phyloP scores from a whole-genome alignment of 352 stramenopile species.

The Phytophthora pisi region DNA sequence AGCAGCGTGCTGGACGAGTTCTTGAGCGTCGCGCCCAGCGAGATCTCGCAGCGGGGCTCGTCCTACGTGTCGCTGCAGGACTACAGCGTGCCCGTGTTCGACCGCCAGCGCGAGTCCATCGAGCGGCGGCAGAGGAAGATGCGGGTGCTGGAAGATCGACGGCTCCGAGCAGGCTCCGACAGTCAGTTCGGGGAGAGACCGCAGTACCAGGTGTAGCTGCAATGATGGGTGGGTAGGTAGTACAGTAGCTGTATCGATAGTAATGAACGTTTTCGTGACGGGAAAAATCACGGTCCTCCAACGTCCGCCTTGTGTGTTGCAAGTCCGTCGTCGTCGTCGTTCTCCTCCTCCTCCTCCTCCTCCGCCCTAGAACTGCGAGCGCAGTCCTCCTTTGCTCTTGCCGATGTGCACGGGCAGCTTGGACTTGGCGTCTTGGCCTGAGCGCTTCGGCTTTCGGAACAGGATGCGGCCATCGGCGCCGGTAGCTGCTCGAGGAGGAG shows the following conservation, averaged over 20 bases:
- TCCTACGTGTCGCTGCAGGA: constrained; percentile 84
- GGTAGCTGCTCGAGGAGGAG: constrained; percentile 28
- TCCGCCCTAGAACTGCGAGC: constrained; percentile 69
- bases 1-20: constrained; percentile 75
- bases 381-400: constrained; percentile 81
- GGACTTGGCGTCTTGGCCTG: constrained; percentile 31
- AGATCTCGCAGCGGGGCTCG: constrained; percentile 77
- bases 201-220: constrained; percentile 17
- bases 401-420: constrained; percentile 81
- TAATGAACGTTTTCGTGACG: constrained; percentile 51
- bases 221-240: background rate
- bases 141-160: constrained; percentile 67
- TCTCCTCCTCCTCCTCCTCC: too few species aligned
- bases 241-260: constrained; percentile 39
- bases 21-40: constrained; percentile 68
- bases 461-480: constrained; percentile 63
- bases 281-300: constrained; percentile 14
- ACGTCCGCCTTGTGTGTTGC: background rate
- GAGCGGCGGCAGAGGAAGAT: constrained; percentile 78
- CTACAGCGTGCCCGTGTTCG: constrained; percentile 79
- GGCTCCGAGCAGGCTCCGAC: constrained; percentile 47
- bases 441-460: constrained; percentile 68
- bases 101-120: constrained; percentile 78
- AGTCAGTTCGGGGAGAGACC: constrained; percentile 37
- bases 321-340: background rate